Conservation (phyloP, 345 rosid species). For the Citrus cavaleriei region DNA sequence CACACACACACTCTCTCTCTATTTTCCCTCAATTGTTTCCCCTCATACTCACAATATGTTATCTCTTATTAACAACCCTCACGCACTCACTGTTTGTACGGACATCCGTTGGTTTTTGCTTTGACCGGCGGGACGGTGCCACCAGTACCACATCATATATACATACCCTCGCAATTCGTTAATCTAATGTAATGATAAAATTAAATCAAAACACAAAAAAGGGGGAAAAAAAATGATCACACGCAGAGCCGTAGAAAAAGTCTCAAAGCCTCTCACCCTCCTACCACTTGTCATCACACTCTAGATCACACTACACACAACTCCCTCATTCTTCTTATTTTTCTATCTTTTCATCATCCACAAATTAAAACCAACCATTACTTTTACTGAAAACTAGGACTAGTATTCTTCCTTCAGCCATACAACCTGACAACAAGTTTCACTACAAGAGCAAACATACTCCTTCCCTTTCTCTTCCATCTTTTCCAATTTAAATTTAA, state of each 20-base stretch:
- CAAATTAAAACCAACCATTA: slow-evolving; percentile 34
- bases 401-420: slow-evolving; percentile 27
- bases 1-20: neutral
- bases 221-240: too few species aligned
- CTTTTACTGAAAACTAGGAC: slow-evolving; percentile 61
- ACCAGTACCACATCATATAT: neutral
- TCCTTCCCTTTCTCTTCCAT: slow-evolving; percentile 17
- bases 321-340: slow-evolving; percentile 2
- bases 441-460: slow-evolving; percentile 44
- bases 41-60: too few species aligned
- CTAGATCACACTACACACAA: neutral
- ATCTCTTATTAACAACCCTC: neutral
- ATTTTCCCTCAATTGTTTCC: too few species aligned
- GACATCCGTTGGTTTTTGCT: slow-evolving; percentile 28
- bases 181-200: too few species aligned
- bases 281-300: slow-evolving; percentile 59
- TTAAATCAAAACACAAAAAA: too few species aligned
- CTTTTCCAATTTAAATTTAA: neutral
- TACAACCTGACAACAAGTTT: slow-evolving; percentile 41
- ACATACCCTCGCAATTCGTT: too few species aligned
- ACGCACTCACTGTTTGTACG: slow-evolving; percentile 23
- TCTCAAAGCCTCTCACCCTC: slow-evolving; percentile 32
- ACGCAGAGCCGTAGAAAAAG: slow-evolving; percentile 44
- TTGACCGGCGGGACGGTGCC: slow-evolving; percentile 50
- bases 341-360: slow-evolving; percentile 9